phyloP scores from a whole-genome alignment of 805 yeast genomes.

The Hagleromyces aurorensis region DNA sequence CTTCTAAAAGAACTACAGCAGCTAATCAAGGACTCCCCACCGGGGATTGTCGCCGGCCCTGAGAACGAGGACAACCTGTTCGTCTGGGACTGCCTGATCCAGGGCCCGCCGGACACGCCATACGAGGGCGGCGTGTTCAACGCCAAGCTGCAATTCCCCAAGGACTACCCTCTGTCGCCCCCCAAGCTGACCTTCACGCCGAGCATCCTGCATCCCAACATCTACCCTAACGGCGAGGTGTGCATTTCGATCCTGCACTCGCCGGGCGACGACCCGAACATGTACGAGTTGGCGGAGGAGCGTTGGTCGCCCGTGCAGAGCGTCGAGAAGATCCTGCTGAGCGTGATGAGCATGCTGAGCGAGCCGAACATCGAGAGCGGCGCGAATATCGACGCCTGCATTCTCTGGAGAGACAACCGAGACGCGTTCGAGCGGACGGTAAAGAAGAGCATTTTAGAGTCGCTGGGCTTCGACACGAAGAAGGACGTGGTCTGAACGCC shows the following conservation, averaged over 20 bases:
- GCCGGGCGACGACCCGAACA: slow-evolving; percentile 95
- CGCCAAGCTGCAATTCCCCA: slow-evolving; percentile 63
- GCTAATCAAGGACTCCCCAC: slow-evolving; percentile 78
- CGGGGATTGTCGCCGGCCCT: slow-evolving; percentile 94
- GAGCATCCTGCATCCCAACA: slow-evolving; percentile 85
- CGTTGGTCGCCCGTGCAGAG: slow-evolving; percentile 98
- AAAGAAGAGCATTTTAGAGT: slow-evolving; percentile 54
- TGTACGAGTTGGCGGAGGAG: slow-evolving; percentile 92
- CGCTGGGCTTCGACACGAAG: slow-evolving; percentile 71
- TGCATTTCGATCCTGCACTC: slow-evolving; percentile 93
- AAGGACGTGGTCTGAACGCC: too few species aligned
- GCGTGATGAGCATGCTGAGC: slow-evolving; percentile 93
- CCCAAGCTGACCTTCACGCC: slow-evolving; percentile 72
- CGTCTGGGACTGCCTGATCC: slow-evolving; percentile 76
- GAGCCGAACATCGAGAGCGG: slow-evolving; percentile 96
- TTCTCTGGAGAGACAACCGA: slow-evolving; percentile 85
- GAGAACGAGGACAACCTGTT: slow-evolving; percentile 63
- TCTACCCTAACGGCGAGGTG: slow-evolving; percentile 90
- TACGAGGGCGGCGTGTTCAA: slow-evolving; percentile 86
- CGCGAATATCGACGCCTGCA: slow-evolving; percentile 74
- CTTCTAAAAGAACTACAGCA: slow-evolving; percentile 86
- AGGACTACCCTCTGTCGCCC: slow-evolving; percentile 77
- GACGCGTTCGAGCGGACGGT: slow-evolving; percentile 60
- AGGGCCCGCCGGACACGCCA: slow-evolving; percentile 78
- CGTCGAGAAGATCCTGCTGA: slow-evolving; percentile 88